Base-by-base conservation (phyloP, 805 yeast species). In the Pachysolen tannophilus region DNA sequence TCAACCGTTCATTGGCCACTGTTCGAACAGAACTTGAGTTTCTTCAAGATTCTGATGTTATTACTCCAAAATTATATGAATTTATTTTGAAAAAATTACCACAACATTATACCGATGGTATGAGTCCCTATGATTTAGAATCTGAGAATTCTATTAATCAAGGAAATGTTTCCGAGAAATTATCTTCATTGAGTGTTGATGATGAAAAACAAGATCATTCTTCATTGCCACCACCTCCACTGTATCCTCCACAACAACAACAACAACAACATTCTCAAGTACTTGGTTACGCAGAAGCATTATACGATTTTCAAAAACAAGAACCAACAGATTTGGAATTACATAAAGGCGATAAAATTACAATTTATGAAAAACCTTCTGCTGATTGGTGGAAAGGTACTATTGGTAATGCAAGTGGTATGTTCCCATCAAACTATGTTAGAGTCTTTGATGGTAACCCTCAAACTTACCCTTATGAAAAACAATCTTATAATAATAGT, bases 311-410 rank as follows among this genome's bases (percentile, higher is more conserved):
- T 58, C 56, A 60, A 6, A 78, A 94, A 0, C 83, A 78, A 46
- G 86, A 84, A 53, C 63, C 72, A 1, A 90, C 78, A 23, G 98
- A 90, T 56, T 61, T 90, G 47, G 59, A 54, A 7, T 64, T 90
- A 14, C 48, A 46, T 24, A 67, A 61, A 26, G 97, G 94, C 37
- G 90, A 82, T 43, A 75, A 70, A 48, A 55, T 92, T 32, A 69
- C 71, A 21, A 73, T 92, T 5, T 37, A 75, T 5, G 94, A 87
- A 52, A 82, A 75, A 48, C 66, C 81, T 32, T 82, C 90, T 15
- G 68, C 72, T 26, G 90, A 87, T 51, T 90, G 98, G 98, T 87
- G 92, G 83, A 81, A 74, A 52, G 98, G 98, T 31, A 60, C 63
- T 13, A 53, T 67, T 29, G 68, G 72, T 40, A 72, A 74, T 5